phyloP scores from a whole-genome alignment of 805 yeast genomes.

The Saccharomycopsis sp. region DNA sequence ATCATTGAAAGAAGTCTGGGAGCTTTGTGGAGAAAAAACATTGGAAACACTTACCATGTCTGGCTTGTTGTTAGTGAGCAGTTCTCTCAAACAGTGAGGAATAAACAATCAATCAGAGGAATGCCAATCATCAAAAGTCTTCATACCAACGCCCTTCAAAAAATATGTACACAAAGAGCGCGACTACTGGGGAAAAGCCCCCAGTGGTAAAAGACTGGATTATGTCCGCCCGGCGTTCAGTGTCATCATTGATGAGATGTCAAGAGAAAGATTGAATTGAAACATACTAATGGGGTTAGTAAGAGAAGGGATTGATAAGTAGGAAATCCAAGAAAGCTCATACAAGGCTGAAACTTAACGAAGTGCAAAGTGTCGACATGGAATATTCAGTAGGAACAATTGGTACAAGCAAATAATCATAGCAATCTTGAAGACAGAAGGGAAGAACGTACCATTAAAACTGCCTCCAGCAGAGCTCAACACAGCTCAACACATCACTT shows the following conservation, averaged over 20 bases:
- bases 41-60: constrained; percentile 1
- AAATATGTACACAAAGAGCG: constrained; percentile 20
- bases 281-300: too few species aligned
- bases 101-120: constrained; percentile 10
- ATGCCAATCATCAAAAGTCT: constrained; percentile 18
- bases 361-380: constrained; percentile 20
- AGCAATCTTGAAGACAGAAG: constrained; percentile 1
- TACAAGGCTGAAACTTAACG: constrained; percentile 23
- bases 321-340: too few species aligned
- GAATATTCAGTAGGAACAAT: constrained; percentile 21
- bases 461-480: too few species aligned
- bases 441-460: constrained; percentile 7
- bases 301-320: too few species aligned
- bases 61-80: background rate
- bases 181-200: constrained; percentile 15
- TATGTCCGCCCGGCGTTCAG: constrained; percentile 22
- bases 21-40: background rate
- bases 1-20: constrained; percentile 11
- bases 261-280: too few species aligned
- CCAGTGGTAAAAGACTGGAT: too few species aligned
- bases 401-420: constrained; percentile 21
- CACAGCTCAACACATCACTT: too few species aligned
- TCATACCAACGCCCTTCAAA: constrained; percentile 15
- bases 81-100: background rate
- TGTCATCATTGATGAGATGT: constrained; percentile 15